Percentiles rank a stretch among this genome's conserved stretches.
These are phyloP conservation scores for Kwoniella sp. DNA, from an alignment of 768 basidiomycete species.

Conservation along the genomic window DNA sequence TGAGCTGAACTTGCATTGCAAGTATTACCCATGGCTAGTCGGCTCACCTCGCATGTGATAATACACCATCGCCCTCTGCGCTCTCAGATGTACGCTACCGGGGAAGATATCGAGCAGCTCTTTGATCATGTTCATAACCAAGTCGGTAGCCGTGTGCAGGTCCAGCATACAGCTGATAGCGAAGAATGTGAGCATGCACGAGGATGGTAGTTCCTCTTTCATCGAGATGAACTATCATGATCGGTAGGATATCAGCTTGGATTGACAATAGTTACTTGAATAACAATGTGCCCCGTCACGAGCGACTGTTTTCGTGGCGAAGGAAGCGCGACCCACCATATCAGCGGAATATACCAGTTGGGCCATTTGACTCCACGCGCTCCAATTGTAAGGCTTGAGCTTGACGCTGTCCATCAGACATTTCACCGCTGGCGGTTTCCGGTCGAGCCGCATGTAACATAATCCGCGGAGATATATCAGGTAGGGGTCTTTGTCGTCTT, in stretches of 20 bases:
- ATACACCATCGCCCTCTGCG: slow-evolving; percentile 77
- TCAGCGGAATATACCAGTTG: slow-evolving; percentile 79
- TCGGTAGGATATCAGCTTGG: slow-evolving; percentile 7
- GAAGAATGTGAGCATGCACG: slow-evolving; percentile 70
- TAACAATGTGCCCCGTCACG: neutral
- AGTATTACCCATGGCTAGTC: neutral
- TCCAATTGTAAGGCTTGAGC: slow-evolving; percentile 91
- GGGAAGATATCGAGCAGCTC: slow-evolving; percentile 80
- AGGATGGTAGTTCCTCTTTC: slow-evolving; percentile 61
- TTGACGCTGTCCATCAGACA: slow-evolving; percentile 72
- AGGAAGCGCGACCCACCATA: slow-evolving; percentile 64
- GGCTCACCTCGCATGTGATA: slow-evolving; percentile 85
- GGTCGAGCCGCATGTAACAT: slow-evolving; percentile 74
- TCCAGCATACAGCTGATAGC: slow-evolving; percentile 87
- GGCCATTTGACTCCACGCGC: slow-evolving; percentile 76
- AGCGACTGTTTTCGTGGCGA: neutral
- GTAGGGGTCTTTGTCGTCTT: slow-evolving; percentile 51
- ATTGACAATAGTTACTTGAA: slow-evolving; percentile 15
- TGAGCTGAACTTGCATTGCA: neutral
- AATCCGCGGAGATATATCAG: slow-evolving; percentile 65
- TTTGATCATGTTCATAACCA: slow-evolving; percentile 78
- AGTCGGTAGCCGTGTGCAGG: slow-evolving; percentile 83
- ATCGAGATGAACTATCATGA: slow-evolving; percentile 53
- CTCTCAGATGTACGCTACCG: slow-evolving; percentile 80
- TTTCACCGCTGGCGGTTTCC: slow-evolving; percentile 85